phyloP scores from a whole-genome alignment of 495 filamentous ascomycete species.

The Cladorrhinum samala region DNA sequence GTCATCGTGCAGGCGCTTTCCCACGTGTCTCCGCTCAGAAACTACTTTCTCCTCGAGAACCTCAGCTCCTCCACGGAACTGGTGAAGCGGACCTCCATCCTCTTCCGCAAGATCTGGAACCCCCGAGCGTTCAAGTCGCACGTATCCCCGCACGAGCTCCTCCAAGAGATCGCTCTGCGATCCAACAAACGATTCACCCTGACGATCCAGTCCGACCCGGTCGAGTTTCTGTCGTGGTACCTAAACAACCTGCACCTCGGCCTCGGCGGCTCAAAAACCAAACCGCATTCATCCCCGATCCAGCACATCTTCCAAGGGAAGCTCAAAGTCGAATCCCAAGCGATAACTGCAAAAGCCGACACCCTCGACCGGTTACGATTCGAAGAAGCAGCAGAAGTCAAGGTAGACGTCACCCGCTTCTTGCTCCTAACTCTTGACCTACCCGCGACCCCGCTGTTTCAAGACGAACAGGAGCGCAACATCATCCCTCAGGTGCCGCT shows the following conservation, averaged over 20 bases:
- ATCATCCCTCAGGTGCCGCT: slow-evolving; percentile 96
- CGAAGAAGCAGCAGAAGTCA: slow-evolving; percentile 79
- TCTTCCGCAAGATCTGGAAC: slow-evolving; percentile 98
- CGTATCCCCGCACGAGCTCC: slow-evolving; percentile 93
- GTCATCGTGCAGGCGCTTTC: slow-evolving; percentile 90
- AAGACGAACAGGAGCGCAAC: slow-evolving; percentile 81
- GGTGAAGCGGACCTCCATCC: slow-evolving; percentile 73
- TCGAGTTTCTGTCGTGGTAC: slow-evolving; percentile 96
- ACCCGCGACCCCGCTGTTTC: slow-evolving; percentile 91
- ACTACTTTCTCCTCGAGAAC: slow-evolving; percentile 85
- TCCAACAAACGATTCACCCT: slow-evolving; percentile 91
- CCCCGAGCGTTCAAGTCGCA: slow-evolving; percentile 93
- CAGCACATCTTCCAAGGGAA: slow-evolving; percentile 91
- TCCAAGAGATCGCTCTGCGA: slow-evolving; percentile 86
- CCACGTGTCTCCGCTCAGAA: slow-evolving; percentile 84
- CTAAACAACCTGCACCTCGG: slow-evolving; percentile 90
- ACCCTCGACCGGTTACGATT: slow-evolving; percentile 85
- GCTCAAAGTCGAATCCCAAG: slow-evolving; percentile 86
- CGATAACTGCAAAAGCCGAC: slow-evolving; percentile 88
- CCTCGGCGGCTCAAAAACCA: slow-evolving; percentile 83
- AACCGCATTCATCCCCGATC: slow-evolving; percentile 72
- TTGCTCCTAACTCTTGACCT: slow-evolving; percentile 89
- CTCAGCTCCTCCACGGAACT: slow-evolving; percentile 52
- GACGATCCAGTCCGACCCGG: slow-evolving; percentile 86
- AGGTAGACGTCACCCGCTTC: slow-evolving; percentile 69